Base-by-base conservation (phyloP, 352 stramenopile species). In the Pythium brassicae region DNA sequence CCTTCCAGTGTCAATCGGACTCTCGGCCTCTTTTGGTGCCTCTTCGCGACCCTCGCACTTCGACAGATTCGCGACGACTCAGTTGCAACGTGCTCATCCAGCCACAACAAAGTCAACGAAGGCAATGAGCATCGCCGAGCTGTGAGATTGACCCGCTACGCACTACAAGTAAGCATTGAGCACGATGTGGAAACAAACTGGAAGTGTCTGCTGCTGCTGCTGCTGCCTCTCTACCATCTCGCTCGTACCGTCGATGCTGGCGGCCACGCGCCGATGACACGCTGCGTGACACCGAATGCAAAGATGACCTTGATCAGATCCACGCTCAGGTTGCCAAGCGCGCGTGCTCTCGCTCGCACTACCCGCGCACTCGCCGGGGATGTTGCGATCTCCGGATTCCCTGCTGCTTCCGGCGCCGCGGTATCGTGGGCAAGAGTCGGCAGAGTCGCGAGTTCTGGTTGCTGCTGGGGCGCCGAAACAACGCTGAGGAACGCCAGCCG, bases 271-370 rank as follows among this genome's bases (percentile, higher is more conserved):
- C 40, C 40, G 4, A 46, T 22, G 2, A 46, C 40, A 11, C 40
- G 40, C 40, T 46, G n/a, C 40, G 40, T 46, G 19, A 46, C 7
- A 6, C 40, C 20, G n/a, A 46, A 46, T 14, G 40, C 40, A 14
- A 46, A 46, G 19, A 46, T 26, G 40, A 46, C 4, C 40, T 46
- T 46, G n/a, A 46, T 12, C 40, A 46, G 40, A 46, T 46, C n/a
- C 8, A 26, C 40, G 6, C 40, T 26, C 19, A 46, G 11, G 40
- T 25, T 26, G 19, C 40, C 1, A 4, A 46, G 22, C 40, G 22
- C 40, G 19, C 40, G 3, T 25, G 40, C 7, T 25, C n/a, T 20
- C 8, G 6, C 40, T 26, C 7, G 7, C 19, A 5, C 7, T 45
- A 6, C 39, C 14, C 37, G 14, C 37, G 37, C 19, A 14, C 40